These are phyloP conservation scores for Leucosporidium scottii DNA, from an alignment of 768 basidiomycete genomes.

Conservation along the genomic window DNA sequence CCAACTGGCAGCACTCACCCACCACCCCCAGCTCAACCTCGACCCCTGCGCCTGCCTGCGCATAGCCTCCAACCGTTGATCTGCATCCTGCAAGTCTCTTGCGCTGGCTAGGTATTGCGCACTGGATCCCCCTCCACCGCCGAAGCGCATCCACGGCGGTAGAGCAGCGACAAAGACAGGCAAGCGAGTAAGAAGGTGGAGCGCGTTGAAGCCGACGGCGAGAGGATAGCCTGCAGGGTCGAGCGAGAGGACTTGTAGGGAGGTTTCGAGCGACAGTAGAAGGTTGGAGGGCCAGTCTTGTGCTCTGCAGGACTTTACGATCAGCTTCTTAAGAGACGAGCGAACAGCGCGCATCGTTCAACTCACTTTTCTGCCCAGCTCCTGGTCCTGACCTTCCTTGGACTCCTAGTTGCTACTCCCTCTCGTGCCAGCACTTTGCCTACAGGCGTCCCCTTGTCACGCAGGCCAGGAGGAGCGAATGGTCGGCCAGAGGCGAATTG, in stretches of 20 bases:
- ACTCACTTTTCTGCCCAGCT: slow-evolving; percentile 6
- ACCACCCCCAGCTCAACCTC: slow-evolving; percentile 7
- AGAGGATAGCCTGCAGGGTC: slow-evolving; percentile 27
- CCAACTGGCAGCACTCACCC: slow-evolving; percentile 5
- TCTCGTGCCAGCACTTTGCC: background rate
- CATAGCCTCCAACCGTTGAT: slow-evolving; percentile 23
- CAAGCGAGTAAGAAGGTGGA: slow-evolving; percentile 26
- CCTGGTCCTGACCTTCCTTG: background rate
- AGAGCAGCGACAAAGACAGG: slow-evolving; percentile 8
- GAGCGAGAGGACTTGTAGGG: slow-evolving; percentile 21
- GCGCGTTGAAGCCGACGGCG: slow-evolving; percentile 12
- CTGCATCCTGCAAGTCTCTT: slow-evolving; percentile 16
- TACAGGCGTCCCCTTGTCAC: background rate
- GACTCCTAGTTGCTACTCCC: background rate
- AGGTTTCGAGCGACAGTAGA: slow-evolving; percentile 22
- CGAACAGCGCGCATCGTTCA: background rate
- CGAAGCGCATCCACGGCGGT: too few relatives aligned
- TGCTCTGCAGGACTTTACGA: background rate
- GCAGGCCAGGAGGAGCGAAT: background rate
- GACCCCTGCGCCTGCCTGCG: background rate
- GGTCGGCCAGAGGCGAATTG: too few relatives aligned
- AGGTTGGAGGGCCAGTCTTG: slow-evolving; percentile 21
- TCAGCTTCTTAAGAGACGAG: too few relatives aligned
- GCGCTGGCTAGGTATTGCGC: background rate
- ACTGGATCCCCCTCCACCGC: background rate